Evolutionary conservation across 129 eudicot genomes (phyloP), one percentile per base, ranked within the genome.

Genomic region (Chrysanthemum lavandulifolium): DNA sequence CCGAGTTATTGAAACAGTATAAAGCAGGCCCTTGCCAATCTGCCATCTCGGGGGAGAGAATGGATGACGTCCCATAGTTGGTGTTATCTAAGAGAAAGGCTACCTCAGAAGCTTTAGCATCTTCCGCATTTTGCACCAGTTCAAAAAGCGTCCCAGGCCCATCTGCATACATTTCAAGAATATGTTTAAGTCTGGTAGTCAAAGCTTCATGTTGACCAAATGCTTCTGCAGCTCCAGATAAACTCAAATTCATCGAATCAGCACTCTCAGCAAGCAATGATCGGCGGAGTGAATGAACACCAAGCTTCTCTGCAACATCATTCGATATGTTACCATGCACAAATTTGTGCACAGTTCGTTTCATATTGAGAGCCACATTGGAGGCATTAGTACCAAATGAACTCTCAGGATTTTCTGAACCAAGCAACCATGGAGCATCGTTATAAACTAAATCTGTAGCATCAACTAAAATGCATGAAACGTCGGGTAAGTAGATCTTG

Each of bases 1-100:
- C 86, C 5, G 97, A 90, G 82, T 95, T 84, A 77, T 95, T 95
- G 78, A 86, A 95, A 79, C 99, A 95, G 79, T 95, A 95, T 55
- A 95, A 81, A 73, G 97, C 96, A 31, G 97, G 99, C 49, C 99
- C 99, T 73, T 95, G 97, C 99, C 99, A 95, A 66, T 95, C 99
- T 21, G 94, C 97, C 99, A 95, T 95, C 82, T 95, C 99, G 10
- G 99, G 99, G 18, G 99, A 95, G 27, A 95, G 88, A 76, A 95
- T 74, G 31, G 99, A 95, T 62, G 99, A 90, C 56, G 94, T 88
- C 69, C 97, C 99, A 29, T 90, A 90, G 27, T 88, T 85, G 50
- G 99, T 88, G 75, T 86, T 90, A 76, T 95, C 99, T 71, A 95
- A 80, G 54, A 95, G 82, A 82, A 95, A 95, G 23, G 61, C 79